Percentiles rank a stretch among this genome's conserved stretches.
Evolutionary conservation across 2,329 filamentous ascomycete genomes (phyloP).

Genomic region (Colletotrichum tropicicola): DNA sequence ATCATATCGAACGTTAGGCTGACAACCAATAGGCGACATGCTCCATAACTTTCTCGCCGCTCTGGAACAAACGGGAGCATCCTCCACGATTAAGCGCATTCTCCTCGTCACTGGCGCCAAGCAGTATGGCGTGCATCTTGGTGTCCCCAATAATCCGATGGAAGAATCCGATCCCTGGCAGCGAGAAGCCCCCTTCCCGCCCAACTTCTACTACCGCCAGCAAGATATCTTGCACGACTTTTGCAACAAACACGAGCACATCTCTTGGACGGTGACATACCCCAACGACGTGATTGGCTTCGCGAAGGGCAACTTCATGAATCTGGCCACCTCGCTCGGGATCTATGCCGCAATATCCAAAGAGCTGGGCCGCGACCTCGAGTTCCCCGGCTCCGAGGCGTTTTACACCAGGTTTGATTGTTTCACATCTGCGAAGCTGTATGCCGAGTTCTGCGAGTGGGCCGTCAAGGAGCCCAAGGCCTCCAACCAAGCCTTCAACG

Average conservation of each 20-base stretch:
- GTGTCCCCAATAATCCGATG: constrained; percentile 54
- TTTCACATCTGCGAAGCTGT: constrained; percentile 42
- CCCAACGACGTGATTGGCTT: constrained; percentile 44
- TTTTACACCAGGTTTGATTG: constrained; percentile 46
- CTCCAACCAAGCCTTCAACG: constrained; percentile 44
- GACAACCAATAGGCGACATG: constrained; percentile 52
- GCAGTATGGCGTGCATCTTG: constrained; percentile 63
- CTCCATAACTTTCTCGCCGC: constrained; percentile 57
- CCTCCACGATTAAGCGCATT: constrained; percentile 53
- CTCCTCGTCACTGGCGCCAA: constrained; percentile 58
- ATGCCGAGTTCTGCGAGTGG: constrained; percentile 48
- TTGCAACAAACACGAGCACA: constrained; percentile 27
- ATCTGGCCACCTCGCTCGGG: constrained; percentile 48
- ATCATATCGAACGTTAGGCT: no score
- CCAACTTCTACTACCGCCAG: constrained; percentile 62
- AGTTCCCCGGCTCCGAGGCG: constrained; percentile 44
- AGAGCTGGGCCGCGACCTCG: constrained; percentile 42
- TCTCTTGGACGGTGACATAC: constrained; percentile 41
- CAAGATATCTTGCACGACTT: constrained; percentile 50
- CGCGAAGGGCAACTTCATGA: constrained; percentile 48
- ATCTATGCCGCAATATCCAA: constrained; percentile 49
- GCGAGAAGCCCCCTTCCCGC: constrained; percentile 36
- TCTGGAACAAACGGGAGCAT: constrained; percentile 50
- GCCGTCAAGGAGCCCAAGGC: constrained; percentile 38
- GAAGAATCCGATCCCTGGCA: constrained; percentile 55